These are phyloP conservation scores for Jackrogersella multiformis DNA, from an alignment of 495 filamentous ascomycete genomes.

Conservation along the genomic window DNA sequence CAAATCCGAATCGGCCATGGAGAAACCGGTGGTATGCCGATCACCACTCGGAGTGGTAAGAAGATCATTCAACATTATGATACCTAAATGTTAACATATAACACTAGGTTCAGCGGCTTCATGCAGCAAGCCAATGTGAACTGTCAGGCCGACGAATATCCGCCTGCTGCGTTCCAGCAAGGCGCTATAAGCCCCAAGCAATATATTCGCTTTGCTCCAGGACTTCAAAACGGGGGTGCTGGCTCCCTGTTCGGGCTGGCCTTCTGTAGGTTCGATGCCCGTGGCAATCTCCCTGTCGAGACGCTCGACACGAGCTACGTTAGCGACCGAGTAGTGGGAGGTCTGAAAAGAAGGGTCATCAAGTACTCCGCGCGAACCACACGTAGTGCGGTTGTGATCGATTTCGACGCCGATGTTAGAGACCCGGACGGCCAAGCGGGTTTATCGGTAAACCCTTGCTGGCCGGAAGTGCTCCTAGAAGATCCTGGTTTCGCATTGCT, in stretches of 20 bases:
- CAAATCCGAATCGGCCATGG: not conserved
- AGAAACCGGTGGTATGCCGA: not conserved
- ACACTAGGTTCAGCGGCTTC: not conserved
- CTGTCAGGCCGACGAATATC: not conserved
- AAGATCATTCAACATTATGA: not conserved
- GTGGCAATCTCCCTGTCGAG: not conserved
- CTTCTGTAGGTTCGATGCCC: not conserved
- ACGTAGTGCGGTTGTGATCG: not conserved
- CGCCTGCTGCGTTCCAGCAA: not conserved
- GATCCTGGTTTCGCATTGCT: slow-evolving; percentile 1
- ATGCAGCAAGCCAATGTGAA: not conserved
- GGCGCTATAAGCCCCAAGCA: not conserved
- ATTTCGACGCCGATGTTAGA: not conserved
- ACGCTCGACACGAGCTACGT: not conserved
- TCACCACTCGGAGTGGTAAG: not conserved
- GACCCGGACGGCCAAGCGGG: not conserved
- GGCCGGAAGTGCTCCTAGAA: not conserved
- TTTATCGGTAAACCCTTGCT: not conserved
- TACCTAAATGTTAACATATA: not conserved
- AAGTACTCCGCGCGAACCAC: not conserved
- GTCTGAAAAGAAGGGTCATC: not conserved
- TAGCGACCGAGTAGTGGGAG: not conserved
- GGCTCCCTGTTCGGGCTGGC: not conserved
- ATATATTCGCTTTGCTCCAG: not conserved
- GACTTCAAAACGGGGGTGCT: not conserved